Conservation (phyloP, 2,329 filamentous ascomycete species). For the Canariomyces notabilis region DNA sequence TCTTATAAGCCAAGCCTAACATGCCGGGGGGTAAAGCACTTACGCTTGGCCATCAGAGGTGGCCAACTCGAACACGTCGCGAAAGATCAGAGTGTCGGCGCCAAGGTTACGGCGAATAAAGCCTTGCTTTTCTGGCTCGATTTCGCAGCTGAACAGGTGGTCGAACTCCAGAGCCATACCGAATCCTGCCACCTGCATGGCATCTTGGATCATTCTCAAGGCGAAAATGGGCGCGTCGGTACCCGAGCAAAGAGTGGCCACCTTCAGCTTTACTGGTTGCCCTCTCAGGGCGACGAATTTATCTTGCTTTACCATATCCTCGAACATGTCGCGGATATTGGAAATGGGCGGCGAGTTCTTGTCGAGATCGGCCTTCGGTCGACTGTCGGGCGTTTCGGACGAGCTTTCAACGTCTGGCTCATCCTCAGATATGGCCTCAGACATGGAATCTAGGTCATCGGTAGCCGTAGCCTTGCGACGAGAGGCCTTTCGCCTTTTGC, state of each 20-base stretch:
- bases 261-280: conserved; percentile 12
- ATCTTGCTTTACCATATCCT: conserved; percentile 25
- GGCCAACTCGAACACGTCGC: conserved; percentile 55
- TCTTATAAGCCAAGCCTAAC: conserved; percentile 33
- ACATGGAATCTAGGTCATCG: not conserved
- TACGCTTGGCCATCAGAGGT: conserved; percentile 36
- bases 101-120: conserved; percentile 59
- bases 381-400: not conserved
- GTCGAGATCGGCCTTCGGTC: conserved; percentile 11
- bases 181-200: conserved; percentile 30
- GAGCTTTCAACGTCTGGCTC: not conserved
- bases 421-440: too few relatives aligned
- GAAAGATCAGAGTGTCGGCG: conserved; percentile 44
- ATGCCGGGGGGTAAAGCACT: conserved; percentile 29
- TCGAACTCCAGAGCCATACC: conserved; percentile 38
- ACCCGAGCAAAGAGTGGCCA: conserved; percentile 73
- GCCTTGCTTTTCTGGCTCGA: conserved; percentile 58
- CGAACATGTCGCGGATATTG: conserved; percentile 27
- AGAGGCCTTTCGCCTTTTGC: not conserved
- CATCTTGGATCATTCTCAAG: conserved; percentile 50
- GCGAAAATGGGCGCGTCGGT: conserved; percentile 70
- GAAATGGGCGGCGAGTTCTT: conserved; percentile 24
- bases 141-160: conserved; percentile 60
- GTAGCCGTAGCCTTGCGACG: not conserved
- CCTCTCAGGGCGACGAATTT: not conserved